Evolutionary conservation across 768 basidiomycete genomes (phyloP).

Genomic region (Russula abietina): DNA sequence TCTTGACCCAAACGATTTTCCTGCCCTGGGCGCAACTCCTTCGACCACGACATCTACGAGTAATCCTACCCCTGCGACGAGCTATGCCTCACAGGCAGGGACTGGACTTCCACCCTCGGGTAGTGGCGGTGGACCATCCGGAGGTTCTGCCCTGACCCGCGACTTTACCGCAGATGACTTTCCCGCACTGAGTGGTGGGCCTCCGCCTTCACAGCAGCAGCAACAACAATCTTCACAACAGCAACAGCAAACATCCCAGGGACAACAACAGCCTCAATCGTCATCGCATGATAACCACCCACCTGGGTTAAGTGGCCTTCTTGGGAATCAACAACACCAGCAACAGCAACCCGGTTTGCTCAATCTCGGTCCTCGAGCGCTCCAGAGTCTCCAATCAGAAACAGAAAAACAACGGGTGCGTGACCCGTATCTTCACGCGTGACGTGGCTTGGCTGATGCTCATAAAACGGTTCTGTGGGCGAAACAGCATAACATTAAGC

Average conservation of each 20-base stretch:
- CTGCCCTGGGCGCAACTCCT: slow-evolving; percentile 69
- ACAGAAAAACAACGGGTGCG: slow-evolving; percentile 65
- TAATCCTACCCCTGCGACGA: slow-evolving; percentile 42
- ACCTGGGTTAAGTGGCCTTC: slow-evolving; percentile 73
- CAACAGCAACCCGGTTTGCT: slow-evolving; percentile 61
- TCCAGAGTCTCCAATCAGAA: slow-evolving; percentile 48
- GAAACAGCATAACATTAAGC: slow-evolving; percentile 44
- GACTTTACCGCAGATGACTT: slow-evolving; percentile 88
- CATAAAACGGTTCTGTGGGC: not conserved
- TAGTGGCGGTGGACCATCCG: slow-evolving; percentile 29
- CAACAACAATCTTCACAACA: slow-evolving; percentile 26
- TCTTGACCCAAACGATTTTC: slow-evolving; percentile 82
- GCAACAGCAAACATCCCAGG: slow-evolving; percentile 28
- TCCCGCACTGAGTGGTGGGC: slow-evolving; percentile 73
- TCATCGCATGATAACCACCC: slow-evolving; percentile 44
- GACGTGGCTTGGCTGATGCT: slow-evolving; percentile 15
- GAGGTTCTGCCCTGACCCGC: slow-evolving; percentile 41
- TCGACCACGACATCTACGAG: slow-evolving; percentile 36
- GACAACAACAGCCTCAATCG: slow-evolving; percentile 29
- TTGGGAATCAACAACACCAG: slow-evolving; percentile 46
- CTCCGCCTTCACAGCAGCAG: slow-evolving; percentile 40
- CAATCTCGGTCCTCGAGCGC: slow-evolving; percentile 42
- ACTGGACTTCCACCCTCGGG: slow-evolving; percentile 49
- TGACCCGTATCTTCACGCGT: slow-evolving; percentile 23
- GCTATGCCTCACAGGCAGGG: slow-evolving; percentile 80